Base-by-base conservation (phyloP, 208 protist species). In the Acanthamoeba castellanii region DNA sequence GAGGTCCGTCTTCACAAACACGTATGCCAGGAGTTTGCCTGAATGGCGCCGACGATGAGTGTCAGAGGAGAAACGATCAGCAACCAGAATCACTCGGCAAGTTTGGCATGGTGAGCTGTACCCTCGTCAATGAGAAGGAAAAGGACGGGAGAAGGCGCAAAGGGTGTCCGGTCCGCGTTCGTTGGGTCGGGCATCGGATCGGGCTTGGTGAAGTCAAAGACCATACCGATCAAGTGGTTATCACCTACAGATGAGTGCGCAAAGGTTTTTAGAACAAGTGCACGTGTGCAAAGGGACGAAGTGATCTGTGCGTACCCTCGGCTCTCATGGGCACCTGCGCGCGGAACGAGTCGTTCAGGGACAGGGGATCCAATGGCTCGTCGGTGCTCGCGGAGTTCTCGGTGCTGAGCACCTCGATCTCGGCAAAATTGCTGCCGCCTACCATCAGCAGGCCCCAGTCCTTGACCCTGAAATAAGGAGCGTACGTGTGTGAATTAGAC, bases 401-500 rank as follows among this genome's bases (percentile, higher is more conserved):
- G 34, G 70, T 34, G 70, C 70, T 78, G 30, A 92, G 20, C 14
- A 92, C 85, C 32, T 92, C 85, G 37, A 92, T 47, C 22, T 92
- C 85, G 30, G 85, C 27, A 27, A 92, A 92, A 47, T 92, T 92
- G 64, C 85, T 92, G 30, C 85, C 85, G 37, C 85, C 85, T 2
- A 92, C 34, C n/a, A 92, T 32, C 55, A 92, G 25, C 47, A 74
- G 61, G 3, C 70, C 70, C 85, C 85, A 92, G 64, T 92, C 55
- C 81, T 66, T 57, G 9, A 89, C 14, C 47, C 81, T 89, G 45
- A 0, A 14, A 30, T 47, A 2, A 47, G 1, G 42, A 47, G 42
- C 42, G 7, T 47, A 4, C 59, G 27, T 66, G 59, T n/a, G 16
- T 37, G 37, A 37, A 37, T 37, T 37, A n/a, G 66, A n/a, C 3